Conservation (phyloP, 1,284 basidiomycete species). For the Cryptococcus depauperatus region DNA sequence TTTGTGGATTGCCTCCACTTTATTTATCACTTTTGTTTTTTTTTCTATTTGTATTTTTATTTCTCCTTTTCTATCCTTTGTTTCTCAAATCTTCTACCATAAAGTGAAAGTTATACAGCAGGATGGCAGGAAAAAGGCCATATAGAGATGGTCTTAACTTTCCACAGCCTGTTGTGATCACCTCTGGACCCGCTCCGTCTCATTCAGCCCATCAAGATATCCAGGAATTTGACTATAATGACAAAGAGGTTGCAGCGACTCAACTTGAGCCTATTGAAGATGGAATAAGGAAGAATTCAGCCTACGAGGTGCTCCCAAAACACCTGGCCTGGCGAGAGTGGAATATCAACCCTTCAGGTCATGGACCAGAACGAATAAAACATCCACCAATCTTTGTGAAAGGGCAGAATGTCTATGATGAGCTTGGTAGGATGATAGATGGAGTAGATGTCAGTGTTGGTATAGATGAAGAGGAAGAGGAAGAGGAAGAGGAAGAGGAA, state of each 20-base stretch:
- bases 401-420: slow-evolving; percentile 24
- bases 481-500: neutral
- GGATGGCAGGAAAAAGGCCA: slow-evolving; percentile 1
- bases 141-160: slow-evolving; percentile 22
- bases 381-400: slow-evolving; percentile 33
- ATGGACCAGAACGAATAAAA: slow-evolving; percentile 24
- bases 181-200: slow-evolving; percentile 12
- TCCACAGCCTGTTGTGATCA: slow-evolving; percentile 28
- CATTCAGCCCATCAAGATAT: slow-evolving; percentile 1
- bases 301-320: slow-evolving; percentile 5
- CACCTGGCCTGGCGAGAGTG: slow-evolving; percentile 31
- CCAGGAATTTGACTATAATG: slow-evolving; percentile 3
- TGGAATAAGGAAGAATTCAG: neutral
- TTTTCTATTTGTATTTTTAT: no score
- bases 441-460: slow-evolving; percentile 21
- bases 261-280: neutral
- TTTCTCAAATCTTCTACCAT: no score
- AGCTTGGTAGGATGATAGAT: slow-evolving; percentile 26
- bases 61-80: no score
- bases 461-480: neutral
- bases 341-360: slow-evolving; percentile 32
- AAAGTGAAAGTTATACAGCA: no score
- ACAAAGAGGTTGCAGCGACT: neutral
- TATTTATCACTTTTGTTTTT: no score
- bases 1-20: no score